Evolutionary conservation across 305 asterid species (phyloP).

Genomic region (Petunia hybrid): DNA sequence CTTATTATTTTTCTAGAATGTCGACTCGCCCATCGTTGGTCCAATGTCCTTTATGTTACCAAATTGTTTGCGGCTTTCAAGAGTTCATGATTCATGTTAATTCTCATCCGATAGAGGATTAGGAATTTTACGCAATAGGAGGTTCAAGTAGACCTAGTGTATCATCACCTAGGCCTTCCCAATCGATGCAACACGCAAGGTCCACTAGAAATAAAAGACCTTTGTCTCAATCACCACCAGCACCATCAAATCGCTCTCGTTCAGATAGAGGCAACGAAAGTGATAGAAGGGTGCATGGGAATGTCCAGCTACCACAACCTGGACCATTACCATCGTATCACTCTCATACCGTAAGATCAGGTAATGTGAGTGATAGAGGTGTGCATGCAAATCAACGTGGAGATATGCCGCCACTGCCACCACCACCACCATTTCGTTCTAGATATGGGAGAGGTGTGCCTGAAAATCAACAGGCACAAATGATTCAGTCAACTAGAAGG

Average conservation of each 20-base stretch:
- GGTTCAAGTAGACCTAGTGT: background rate
- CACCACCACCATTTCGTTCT: background rate
- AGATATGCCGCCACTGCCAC: background rate
- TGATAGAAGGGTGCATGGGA: background rate
- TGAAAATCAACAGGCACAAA: background rate
- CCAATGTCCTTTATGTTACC: background rate
- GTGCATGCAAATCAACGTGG: constrained; percentile 2
- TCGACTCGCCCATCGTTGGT: background rate
- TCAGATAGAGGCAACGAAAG: background rate
- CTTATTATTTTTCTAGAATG: background rate
- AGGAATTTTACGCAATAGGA: background rate
- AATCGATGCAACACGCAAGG: background rate
- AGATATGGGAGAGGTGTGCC: no score
- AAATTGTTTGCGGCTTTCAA: background rate
- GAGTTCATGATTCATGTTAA: background rate
- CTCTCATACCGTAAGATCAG: background rate
- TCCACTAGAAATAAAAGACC: background rate
- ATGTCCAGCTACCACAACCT: background rate
- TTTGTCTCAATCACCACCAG: no score
- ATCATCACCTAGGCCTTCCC: background rate
- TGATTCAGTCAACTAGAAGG: background rate
- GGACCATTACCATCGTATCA: background rate
- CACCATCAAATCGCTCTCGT: background rate
- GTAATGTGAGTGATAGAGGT: background rate
- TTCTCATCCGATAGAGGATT: background rate